phyloP scores from a whole-genome alignment of 768 basidiomycete species.

The Calvatia gigantea region DNA sequence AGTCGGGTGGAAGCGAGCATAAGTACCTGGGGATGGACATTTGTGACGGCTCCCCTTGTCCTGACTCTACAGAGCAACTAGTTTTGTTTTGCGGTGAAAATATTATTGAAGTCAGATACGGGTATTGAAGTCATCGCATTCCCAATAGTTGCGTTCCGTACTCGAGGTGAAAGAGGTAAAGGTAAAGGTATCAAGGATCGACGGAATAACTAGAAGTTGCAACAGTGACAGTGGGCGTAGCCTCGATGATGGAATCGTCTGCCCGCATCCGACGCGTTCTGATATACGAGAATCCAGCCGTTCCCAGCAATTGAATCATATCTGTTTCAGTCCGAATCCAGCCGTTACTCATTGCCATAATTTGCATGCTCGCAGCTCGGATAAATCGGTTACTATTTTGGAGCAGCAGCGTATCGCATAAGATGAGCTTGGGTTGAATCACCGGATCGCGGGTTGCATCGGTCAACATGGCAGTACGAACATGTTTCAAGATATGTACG shows the following conservation, averaged over 20 bases:
- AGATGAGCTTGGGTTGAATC: background rate
- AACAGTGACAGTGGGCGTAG: background rate
- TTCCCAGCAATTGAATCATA: background rate
- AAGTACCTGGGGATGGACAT: no score
- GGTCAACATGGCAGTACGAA: background rate
- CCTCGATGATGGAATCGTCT: background rate
- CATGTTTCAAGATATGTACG: slow-evolving; percentile 4
- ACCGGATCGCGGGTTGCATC: background rate
- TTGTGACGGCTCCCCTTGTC: no score
- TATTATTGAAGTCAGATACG: no score
- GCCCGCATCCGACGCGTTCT: background rate
- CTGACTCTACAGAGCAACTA: no score
- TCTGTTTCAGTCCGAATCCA: background rate
- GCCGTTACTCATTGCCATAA: background rate
- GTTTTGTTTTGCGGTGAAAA: no score
- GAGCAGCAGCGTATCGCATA: background rate
- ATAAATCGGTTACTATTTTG: background rate
- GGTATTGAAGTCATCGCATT: no score
- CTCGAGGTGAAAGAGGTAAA: background rate
- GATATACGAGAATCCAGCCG: background rate
- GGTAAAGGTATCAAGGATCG: no score
- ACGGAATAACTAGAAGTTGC: no score
- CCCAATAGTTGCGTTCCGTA: no score
- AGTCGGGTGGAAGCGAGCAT: no score
- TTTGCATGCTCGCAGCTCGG: slow-evolving; percentile 1